phyloP scores from a whole-genome alignment of 345 rosid species.

The Murraya koenigii region DNA sequence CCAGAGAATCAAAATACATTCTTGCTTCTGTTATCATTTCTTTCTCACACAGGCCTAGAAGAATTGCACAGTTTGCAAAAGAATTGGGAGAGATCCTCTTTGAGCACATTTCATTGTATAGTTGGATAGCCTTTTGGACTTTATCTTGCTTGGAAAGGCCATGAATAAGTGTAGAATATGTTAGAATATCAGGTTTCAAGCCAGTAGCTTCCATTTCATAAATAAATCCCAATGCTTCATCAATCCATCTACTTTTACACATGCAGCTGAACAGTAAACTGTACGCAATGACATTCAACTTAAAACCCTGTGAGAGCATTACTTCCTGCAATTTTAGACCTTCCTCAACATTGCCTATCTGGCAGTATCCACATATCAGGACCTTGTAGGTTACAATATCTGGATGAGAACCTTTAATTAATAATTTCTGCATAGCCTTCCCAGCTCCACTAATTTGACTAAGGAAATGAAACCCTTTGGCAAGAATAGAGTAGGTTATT shows the following conservation, averaged over 20 bases:
- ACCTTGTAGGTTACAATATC: conserved; percentile 51
- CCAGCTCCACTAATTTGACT: conserved; percentile 49
- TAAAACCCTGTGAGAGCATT: conserved; percentile 55
- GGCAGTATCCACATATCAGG: conserved; percentile 58
- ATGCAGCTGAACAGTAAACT: conserved; percentile 58
- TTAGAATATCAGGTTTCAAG: conserved; percentile 49
- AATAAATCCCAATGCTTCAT: conserved; percentile 49
- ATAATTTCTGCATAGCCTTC: conserved; percentile 40
- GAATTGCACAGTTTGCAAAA: too few species aligned
- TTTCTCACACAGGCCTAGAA: conserved; percentile 54
- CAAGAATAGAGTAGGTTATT: conserved; percentile 65
- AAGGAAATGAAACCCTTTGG: conserved; percentile 53
- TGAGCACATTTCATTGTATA: conserved; percentile 47
- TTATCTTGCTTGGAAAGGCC: conserved; percentile 74
- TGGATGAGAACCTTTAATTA: conserved; percentile 51
- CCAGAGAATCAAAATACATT: conserved; percentile 47
- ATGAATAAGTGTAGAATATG: conserved; percentile 66
- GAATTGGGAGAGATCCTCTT: conserved; percentile 48
- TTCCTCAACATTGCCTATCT: conserved; percentile 51
- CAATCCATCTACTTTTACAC: conserved; percentile 53
- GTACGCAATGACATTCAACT: conserved; percentile 39
- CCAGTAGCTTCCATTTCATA: conserved; percentile 52
- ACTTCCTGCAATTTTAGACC: conserved; percentile 46
- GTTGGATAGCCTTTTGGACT: conserved; percentile 46
- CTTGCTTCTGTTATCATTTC: conserved; percentile 57